phyloP scores from a whole-genome alignment of 2,329 filamentous ascomycete species.

The Ploettnerulaceae sp. region DNA sequence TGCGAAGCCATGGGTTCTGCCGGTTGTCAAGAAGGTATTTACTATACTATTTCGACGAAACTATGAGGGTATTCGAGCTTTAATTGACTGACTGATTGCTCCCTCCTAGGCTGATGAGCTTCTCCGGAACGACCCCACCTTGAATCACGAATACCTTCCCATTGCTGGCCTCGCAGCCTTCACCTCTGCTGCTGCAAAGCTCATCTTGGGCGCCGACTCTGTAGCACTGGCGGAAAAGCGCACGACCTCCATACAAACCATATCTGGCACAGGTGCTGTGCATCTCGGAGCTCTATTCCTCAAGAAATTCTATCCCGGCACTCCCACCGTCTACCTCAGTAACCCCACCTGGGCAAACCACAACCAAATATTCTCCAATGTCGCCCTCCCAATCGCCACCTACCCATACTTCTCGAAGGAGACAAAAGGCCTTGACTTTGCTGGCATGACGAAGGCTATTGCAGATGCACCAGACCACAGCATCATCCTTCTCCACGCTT shows the following conservation, averaged over 20 bases:
- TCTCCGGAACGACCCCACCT: conserved; percentile 78
- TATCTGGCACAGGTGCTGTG: conserved; percentile 93
- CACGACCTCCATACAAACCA: conserved; percentile 78
- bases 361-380: conserved; percentile 96
- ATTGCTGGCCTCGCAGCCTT: conserved; percentile 85
- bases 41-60: not conserved
- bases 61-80: not conserved
- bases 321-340: conserved; percentile 80
- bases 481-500: conserved; percentile 88
- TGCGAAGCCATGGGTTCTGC: conserved; percentile 94
- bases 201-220: conserved; percentile 76
- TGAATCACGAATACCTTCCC: conserved; percentile 98
- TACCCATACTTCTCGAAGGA: conserved; percentile 93
- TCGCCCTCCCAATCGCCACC: conserved; percentile 67
- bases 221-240: conserved; percentile 82
- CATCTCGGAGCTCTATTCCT: conserved; percentile 94
- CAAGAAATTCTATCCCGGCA: conserved; percentile 77
- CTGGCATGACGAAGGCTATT: conserved; percentile 75
- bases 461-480: conserved; percentile 68
- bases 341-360: conserved; percentile 98
- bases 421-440: conserved; percentile 88
- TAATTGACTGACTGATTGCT: conserved; percentile 15
- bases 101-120: conserved; percentile 86
- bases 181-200: conserved; percentile 83
- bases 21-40: conserved; percentile 89